Base-by-base conservation (phyloP, 768 basidiomycete species). In the Xerocomus brunneocitrinus region DNA sequence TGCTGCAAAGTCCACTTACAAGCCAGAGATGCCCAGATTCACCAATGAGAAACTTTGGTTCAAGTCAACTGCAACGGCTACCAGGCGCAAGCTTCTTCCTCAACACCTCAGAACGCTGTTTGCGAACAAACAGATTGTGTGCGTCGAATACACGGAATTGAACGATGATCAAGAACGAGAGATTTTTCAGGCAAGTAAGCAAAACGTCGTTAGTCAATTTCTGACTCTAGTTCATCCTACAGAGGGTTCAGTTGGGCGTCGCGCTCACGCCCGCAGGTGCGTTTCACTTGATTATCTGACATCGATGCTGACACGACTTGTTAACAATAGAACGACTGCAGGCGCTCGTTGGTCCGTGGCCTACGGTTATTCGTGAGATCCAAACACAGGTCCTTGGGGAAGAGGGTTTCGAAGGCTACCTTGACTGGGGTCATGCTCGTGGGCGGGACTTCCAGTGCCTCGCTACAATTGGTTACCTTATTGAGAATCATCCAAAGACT, bases 101-200 rank as follows among this genome's bases (percentile, higher is more conserved):
- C 52, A 65, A 13, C 57, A 67, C 31, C 63, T 74, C 46, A 67
- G 59, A 38, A 71, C 65, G 3, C 62, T 68, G 41, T 81, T 79
- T 56, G 51, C 69, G 35, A 71, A 74, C 48, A 78, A 75, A 55
- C 75, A 77, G 50, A 73, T 82, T 13, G 73, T 87, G 2, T 91
- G 89, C 58, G 73, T 79, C 1, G 83, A 84, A 60, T 85, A 85
- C 57, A 66, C 69, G 3, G 72, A 73, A 16, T 62, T 85, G 39
- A 71, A 67, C 0, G 64, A 64, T 7, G 75, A 80, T 47, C 77
- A 80, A 61, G 88, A 87, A 58, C 76, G 84, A 28, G 86, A 85
- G 60, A 81, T 86, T 25, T 89, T 86, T 57, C 76, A 80, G 71
- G 81, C 74, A 56, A 39, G 72, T 55, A 32, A 49, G 10, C 27